Percentiles rank a stretch among this genome's conserved stretches.
These are phyloP conservation scores for Metahyphopichia silvanorum DNA, from an alignment of 805 yeast species.

Conservation along the genomic window DNA sequence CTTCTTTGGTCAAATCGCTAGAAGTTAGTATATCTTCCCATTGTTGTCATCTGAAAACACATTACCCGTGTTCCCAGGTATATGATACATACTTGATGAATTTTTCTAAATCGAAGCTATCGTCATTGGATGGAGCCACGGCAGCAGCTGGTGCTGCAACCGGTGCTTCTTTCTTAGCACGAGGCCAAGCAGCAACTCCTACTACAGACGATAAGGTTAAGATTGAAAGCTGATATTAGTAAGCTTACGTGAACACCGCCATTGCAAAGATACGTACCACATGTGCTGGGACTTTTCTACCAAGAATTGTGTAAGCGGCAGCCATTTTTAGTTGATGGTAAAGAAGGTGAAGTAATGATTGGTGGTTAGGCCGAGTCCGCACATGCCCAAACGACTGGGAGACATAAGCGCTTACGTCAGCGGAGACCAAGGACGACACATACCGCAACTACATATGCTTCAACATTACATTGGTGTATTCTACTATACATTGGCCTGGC, in stretches of 20 bases:
- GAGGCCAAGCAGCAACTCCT: slow-evolving; percentile 37
- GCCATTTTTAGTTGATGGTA: slow-evolving; percentile 23
- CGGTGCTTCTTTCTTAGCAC: slow-evolving; percentile 19
- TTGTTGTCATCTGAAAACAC: no score
- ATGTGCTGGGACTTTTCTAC: slow-evolving; percentile 45
- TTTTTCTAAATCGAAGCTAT: slow-evolving; percentile 43
- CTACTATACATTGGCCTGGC: slow-evolving; percentile 25
- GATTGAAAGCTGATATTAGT: slow-evolving; percentile 35
- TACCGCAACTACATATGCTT: not conserved
- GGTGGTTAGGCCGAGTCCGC: slow-evolving; percentile 1
- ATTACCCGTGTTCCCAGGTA: no score
- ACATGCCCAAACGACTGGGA: not conserved
- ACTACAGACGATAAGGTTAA: slow-evolving; percentile 39
- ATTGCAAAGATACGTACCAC: slow-evolving; percentile 26
- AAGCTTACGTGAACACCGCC: slow-evolving; percentile 1
- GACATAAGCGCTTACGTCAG: not conserved
- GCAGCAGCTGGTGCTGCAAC: slow-evolving; percentile 19
- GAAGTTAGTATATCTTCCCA: slow-evolving; percentile 13
- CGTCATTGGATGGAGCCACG: slow-evolving; percentile 28
- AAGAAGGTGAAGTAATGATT: not conserved
- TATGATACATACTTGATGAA: slow-evolving; percentile 35
- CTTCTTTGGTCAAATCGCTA: slow-evolving; percentile 42
- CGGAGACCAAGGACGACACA: not conserved
- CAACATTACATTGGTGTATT: not conserved
- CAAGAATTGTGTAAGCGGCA: slow-evolving; percentile 40